Base-by-base conservation (phyloP, 495 filamentous ascomycete species). In the Thermochaetoides thermophila region DNA sequence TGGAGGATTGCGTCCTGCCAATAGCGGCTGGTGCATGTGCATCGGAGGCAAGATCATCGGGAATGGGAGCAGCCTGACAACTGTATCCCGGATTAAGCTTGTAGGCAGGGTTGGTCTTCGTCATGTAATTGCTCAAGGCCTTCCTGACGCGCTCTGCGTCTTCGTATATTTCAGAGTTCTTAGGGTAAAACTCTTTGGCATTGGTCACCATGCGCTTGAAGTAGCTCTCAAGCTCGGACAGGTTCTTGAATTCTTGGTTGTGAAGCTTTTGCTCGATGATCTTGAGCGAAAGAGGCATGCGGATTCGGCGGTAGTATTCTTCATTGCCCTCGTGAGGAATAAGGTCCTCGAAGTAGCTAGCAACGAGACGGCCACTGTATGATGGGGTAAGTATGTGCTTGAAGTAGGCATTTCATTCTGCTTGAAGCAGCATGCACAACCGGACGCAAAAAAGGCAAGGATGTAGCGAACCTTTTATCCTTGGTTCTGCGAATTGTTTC, bases 71-170 rank as follows among this genome's bases (percentile, higher is more conserved):
- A 17, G 79, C 63, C 23, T 69, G 57, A 17, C 75, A 66, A 21
- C 63, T 60, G 45, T 82, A 82, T 10, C 60, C 59, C 10, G 34
- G 27, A 7, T 62, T 61, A 12, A 64, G 50, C 32, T 65, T 69
- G 51, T 84, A 84, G 7, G 74, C 76, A 17, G 80, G 80, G 39
- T 85, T 85, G 42, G 70, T 63, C 46, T 74, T 74, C 28, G 68
- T 68, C 80, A 85, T 84, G 43, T 66, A 75, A 46, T 77, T 81
- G 49, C 71, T 81, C 12, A 80, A 60, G 14, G 74, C 68, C 50
- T 85, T 85, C 10, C 80, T 65, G 18, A 85, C 63, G 17, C 78
- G 70, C 44, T 85, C 80, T 1, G 80, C 78, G 49, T 85, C 80
- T 4, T 75, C 72, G 47, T 73, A 82, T 17, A 78, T 56, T 23